phyloP scores from a whole-genome alignment of 306 rosid species.

The Inga laurina region DNA sequence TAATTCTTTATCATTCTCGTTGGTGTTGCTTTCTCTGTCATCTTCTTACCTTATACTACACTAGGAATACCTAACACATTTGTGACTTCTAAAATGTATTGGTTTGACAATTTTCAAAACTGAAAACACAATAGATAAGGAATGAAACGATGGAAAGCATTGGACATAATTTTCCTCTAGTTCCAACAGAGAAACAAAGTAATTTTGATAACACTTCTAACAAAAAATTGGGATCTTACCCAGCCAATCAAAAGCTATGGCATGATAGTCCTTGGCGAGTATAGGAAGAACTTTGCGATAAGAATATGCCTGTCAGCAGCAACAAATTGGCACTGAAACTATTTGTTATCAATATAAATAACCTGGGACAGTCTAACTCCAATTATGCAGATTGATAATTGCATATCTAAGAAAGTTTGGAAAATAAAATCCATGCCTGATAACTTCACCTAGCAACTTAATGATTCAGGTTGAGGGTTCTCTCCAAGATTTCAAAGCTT shows the following conservation, averaged over 20 bases:
- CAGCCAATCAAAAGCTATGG: constrained; percentile 86
- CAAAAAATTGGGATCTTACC: constrained; percentile 49
- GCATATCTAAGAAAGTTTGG: neutral
- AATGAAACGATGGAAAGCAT: constrained; percentile 16
- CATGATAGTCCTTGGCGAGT: constrained; percentile 65
- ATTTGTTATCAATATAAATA: neutral
- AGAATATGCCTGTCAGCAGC: constrained; percentile 75
- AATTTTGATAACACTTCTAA: constrained; percentile 17
- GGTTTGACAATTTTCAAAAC: neutral
- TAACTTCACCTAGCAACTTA: neutral
- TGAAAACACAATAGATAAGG: neutral
- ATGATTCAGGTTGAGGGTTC: neutral
- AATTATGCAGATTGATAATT: neutral
- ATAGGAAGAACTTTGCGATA: constrained; percentile 81
- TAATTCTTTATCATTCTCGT: neutral
- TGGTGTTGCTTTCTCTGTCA: neutral
- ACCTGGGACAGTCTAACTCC: neutral
- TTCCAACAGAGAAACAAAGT: neutral
- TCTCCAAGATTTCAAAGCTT: neutral
- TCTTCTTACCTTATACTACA: neutral
- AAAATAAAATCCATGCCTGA: neutral
- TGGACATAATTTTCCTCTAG: constrained; percentile 7
- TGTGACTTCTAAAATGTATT: constrained; percentile 8
- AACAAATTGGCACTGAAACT: constrained; percentile 27
- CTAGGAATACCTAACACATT: neutral